Conservation (phyloP, 2,329 filamentous ascomycete genomes). For the Aphanocladium album region DNA sequence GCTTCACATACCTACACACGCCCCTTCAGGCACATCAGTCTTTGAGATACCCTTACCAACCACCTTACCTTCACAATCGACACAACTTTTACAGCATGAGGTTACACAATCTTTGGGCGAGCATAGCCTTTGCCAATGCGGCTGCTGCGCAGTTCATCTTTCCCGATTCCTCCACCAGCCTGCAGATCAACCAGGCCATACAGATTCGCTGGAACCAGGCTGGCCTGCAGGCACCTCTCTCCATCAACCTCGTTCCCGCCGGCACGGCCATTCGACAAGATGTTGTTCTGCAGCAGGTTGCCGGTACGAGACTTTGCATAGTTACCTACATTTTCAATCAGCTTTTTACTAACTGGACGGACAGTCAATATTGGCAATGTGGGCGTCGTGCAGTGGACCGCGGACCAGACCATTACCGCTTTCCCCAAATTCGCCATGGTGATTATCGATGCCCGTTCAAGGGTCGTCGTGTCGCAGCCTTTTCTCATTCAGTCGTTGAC, state of each 20-base stretch:
- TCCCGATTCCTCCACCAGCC: constrained; percentile 10
- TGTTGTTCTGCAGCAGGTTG: constrained; percentile 19
- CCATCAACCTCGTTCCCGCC: constrained; percentile 19
- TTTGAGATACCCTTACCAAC: background rate
- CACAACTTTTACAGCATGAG: background rate
- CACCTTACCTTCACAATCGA: background rate
- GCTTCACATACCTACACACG: background rate
- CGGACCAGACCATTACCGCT: constrained; percentile 17
- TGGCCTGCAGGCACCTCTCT: constrained; percentile 18
- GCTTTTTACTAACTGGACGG: background rate
- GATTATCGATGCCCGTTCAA: constrained; percentile 17
- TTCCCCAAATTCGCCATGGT: constrained; percentile 20
- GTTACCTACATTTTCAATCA: no score
- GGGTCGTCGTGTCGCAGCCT: constrained; percentile 14
- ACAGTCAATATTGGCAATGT: constrained; percentile 20
- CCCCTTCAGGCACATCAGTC: background rate
- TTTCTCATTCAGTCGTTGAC: constrained; percentile 14
- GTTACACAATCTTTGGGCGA: background rate
- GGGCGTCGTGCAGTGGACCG: constrained; percentile 19
- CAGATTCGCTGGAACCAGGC: constrained; percentile 19
- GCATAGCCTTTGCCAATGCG: background rate
- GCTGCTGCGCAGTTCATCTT: constrained; percentile 17
- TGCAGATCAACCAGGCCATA: constrained; percentile 15
- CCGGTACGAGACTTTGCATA: constrained; percentile 17
- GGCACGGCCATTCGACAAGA: constrained; percentile 15